Percentiles rank a stretch among this genome's conserved stretches.
These are phyloP conservation scores for Leptosphaerulina australis DNA, from an alignment of 2,329 filamentous ascomycete species.

Conservation along the genomic window DNA sequence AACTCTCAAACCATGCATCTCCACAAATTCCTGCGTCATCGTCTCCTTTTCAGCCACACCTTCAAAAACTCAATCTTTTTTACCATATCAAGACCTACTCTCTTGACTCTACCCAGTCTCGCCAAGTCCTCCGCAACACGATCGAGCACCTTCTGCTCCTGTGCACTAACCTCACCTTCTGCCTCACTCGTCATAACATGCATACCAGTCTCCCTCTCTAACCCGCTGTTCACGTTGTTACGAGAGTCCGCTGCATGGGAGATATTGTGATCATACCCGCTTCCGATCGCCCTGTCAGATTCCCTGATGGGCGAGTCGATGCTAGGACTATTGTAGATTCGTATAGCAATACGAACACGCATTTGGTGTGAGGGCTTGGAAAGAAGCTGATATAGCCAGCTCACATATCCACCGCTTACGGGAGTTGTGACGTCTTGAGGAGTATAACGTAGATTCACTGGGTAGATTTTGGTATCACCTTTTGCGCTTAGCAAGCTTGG, in stretches of 20 bases:
- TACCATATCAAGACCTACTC: slow-evolving; percentile 79
- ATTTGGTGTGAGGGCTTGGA: slow-evolving; percentile 87
- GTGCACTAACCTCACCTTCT: slow-evolving; percentile 31
- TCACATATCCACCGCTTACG: slow-evolving; percentile 72
- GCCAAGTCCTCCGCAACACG: slow-evolving; percentile 83
- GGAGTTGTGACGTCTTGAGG: slow-evolving; percentile 91
- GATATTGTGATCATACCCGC: slow-evolving; percentile 42
- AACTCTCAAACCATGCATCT: too few relatives aligned
- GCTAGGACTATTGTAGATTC: slow-evolving; percentile 56
- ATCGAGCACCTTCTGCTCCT: slow-evolving; percentile 74
- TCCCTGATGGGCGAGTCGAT: slow-evolving; percentile 26
- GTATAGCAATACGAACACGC: slow-evolving; percentile 85
- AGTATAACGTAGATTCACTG: slow-evolving; percentile 86
- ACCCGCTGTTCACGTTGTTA: slow-evolving; percentile 21
- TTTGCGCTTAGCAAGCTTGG: slow-evolving; percentile 74
- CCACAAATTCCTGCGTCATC: slow-evolving; percentile 7
- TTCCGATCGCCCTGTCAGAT: slow-evolving; percentile 22
- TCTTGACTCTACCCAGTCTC: slow-evolving; percentile 83
- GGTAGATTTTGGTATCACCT: slow-evolving; percentile 77
- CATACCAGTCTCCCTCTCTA: slow-evolving; percentile 25
- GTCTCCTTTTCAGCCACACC: slow-evolving; percentile 63
- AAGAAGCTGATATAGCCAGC: slow-evolving; percentile 85
- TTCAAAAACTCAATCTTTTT: slow-evolving; percentile 85
- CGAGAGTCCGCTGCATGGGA: slow-evolving; percentile 39
- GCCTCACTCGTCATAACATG: slow-evolving; percentile 16